Conservation (phyloP, 1,284 basidiomycete species). For the Spongispora temasekensis region DNA sequence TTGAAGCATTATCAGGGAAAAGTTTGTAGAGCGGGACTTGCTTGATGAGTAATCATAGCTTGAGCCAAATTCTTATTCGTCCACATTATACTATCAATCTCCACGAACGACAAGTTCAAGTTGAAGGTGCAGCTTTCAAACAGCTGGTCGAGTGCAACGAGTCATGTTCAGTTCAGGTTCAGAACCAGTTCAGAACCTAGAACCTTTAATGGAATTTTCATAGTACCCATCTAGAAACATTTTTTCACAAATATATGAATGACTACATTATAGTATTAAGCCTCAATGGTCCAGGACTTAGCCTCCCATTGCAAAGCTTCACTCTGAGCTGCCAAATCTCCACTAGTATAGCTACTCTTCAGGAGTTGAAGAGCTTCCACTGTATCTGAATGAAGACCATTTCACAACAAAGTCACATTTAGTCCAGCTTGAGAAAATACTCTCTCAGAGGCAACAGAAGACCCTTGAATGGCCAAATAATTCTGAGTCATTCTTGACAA, state of each 20-base stretch:
- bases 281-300: neutral
- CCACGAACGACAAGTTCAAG: too few relatives aligned
- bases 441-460: neutral
- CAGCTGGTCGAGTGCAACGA: too few relatives aligned
- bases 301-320: neutral
- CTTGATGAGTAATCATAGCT: too few relatives aligned
- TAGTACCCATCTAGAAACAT: neutral
- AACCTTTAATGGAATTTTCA: neutral
- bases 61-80: too few relatives aligned
- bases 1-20: too few relatives aligned
- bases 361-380: neutral
- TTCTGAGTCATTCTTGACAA: neutral
- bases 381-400: neutral
- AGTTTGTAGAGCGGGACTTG: too few relatives aligned
- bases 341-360: neutral
- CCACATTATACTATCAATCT: too few relatives aligned
- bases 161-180: neutral
- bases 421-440: neutral
- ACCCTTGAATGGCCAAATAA: neutral
- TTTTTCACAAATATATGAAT: neutral
- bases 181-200: neutral
- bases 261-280: neutral
- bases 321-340: neutral
- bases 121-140: too few relatives aligned
- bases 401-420: neutral